These are phyloP conservation scores for Earliella scabrosa DNA, from an alignment of 1,284 basidiomycete species.

Conservation along the genomic window DNA sequence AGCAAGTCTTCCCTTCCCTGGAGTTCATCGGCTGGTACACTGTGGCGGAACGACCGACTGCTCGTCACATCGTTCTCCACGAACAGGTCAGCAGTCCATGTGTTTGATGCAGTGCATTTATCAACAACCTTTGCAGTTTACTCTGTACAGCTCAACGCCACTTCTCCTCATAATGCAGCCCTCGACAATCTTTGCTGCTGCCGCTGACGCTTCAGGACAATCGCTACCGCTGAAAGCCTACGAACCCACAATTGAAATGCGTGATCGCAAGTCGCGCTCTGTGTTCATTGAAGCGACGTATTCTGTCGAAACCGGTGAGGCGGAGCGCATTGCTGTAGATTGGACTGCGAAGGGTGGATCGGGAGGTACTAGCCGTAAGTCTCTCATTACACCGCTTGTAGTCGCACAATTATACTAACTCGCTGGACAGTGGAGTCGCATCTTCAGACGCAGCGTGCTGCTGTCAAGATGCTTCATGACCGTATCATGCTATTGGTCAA, in stretches of 20 bases:
- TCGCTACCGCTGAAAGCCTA: constrained; percentile 88
- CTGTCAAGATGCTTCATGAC: constrained; percentile 95
- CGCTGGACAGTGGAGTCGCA: constrained; percentile 78
- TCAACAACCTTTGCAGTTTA: constrained; percentile 53
- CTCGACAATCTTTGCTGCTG: constrained; percentile 50
- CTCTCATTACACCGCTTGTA: too few relatives aligned
- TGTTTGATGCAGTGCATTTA: background rate
- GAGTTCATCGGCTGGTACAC: constrained; percentile 99
- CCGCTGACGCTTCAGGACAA: constrained; percentile 62
- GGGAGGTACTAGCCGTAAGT: constrained; percentile 77
- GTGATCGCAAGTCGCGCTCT: constrained; percentile 74
- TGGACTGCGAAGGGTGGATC: constrained; percentile 92
- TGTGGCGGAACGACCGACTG: constrained; percentile 72
- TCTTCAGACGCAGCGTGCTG: constrained; percentile 90
- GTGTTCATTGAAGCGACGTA: constrained; percentile 85
- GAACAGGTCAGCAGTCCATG: constrained; percentile 64
- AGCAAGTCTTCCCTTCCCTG: constrained; percentile 96
- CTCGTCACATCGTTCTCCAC: constrained; percentile 81
- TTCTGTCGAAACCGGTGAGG: constrained; percentile 96
- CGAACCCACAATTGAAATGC: constrained; percentile 85
- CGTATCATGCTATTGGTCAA: constrained; percentile 82
- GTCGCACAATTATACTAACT: background rate
- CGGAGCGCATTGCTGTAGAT: constrained; percentile 97
- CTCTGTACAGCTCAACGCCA: constrained; percentile 73
- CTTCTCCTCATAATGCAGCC: constrained; percentile 77